These are phyloP conservation scores for Endotrypanum monterogeii DNA, from an alignment of 208 protist genomes.

Conservation along the genomic window DNA sequence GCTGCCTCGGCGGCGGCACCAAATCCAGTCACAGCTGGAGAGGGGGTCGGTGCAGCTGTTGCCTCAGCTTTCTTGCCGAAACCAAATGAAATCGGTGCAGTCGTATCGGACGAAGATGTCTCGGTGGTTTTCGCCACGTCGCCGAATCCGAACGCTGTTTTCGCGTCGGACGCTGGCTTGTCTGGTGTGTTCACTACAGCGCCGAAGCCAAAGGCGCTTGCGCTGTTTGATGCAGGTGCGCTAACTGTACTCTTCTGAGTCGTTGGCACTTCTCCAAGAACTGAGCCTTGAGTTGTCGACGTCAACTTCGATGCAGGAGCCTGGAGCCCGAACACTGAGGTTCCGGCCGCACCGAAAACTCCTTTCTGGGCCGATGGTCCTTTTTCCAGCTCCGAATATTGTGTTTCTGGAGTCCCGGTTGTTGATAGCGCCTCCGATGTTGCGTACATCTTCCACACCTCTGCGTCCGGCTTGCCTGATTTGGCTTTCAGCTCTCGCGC, in stretches of 20 bases:
- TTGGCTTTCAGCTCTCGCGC: slow-evolving; percentile 58
- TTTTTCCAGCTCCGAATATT: not conserved
- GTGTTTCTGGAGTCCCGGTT: not conserved
- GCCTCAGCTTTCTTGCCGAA: slow-evolving; percentile 5
- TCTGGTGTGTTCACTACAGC: not conserved
- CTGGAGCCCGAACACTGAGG: slow-evolving; percentile 14
- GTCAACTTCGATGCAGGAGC: not conserved
- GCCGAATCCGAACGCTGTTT: slow-evolving; percentile 22
- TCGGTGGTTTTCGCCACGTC: not conserved
- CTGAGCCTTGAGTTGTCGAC: not conserved
- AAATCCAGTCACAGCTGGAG: slow-evolving; percentile 26
- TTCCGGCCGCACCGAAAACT: not conserved
- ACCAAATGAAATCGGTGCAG: slow-evolving; percentile 10
- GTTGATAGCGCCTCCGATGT: slow-evolving; percentile 1
- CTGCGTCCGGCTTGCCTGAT: slow-evolving; percentile 40
- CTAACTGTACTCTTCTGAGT: slow-evolving; percentile 4
- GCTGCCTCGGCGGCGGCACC: slow-evolving; percentile 14
- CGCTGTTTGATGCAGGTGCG: not conserved
- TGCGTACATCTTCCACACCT: slow-evolving; percentile 59
- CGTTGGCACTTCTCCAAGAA: not conserved
- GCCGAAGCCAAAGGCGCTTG: slow-evolving; percentile 12
- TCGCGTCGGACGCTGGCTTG: not conserved
- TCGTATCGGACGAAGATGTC: not conserved
- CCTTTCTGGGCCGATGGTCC: not conserved
- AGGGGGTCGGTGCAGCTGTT: not conserved